phyloP scores from a whole-genome alignment of 805 yeast genomes.

The Sungouiozyma intestinalis region DNA sequence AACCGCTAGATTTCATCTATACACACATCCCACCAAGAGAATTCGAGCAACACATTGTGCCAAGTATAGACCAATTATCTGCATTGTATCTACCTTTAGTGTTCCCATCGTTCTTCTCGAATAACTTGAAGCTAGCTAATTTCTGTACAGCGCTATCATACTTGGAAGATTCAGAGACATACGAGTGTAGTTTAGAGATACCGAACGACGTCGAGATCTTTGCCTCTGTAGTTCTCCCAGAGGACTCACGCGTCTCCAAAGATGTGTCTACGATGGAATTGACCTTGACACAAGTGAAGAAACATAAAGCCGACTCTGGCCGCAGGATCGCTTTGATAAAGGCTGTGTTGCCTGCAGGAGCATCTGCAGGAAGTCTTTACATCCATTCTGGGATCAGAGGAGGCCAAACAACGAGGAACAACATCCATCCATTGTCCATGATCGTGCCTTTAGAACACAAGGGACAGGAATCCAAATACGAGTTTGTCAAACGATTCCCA shows the following conservation, averaged over 20 bases:
- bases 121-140: slow-evolving; percentile 47
- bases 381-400: slow-evolving; percentile 65
- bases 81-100: slow-evolving; percentile 77
- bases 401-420: slow-evolving; percentile 42
- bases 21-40: slow-evolving; percentile 79
- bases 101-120: slow-evolving; percentile 68
- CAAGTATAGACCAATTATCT: slow-evolving; percentile 68
- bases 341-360: slow-evolving; percentile 66
- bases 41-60: slow-evolving; percentile 76
- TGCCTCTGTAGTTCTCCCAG: slow-evolving; percentile 43
- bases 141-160: slow-evolving; percentile 71
- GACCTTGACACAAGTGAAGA: slow-evolving; percentile 69
- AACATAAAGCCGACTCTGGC: slow-evolving; percentile 40
- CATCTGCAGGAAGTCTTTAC: slow-evolving; percentile 58
- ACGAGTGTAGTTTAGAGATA: slow-evolving; percentile 64
- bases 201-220: slow-evolving; percentile 63
- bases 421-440: slow-evolving; percentile 58
- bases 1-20: slow-evolving; percentile 65
- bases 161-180: slow-evolving; percentile 63
- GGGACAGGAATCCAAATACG: slow-evolving; percentile 49
- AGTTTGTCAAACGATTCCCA: slow-evolving; percentile 64
- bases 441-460: slow-evolving; percentile 66
- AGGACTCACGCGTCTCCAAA: slow-evolving; percentile 18
- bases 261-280: slow-evolving; percentile 32
- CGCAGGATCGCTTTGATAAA: slow-evolving; percentile 66